Evolutionary conservation across 441 rosid species (phyloP).

Genomic region (Oxalis stricta): DNA sequence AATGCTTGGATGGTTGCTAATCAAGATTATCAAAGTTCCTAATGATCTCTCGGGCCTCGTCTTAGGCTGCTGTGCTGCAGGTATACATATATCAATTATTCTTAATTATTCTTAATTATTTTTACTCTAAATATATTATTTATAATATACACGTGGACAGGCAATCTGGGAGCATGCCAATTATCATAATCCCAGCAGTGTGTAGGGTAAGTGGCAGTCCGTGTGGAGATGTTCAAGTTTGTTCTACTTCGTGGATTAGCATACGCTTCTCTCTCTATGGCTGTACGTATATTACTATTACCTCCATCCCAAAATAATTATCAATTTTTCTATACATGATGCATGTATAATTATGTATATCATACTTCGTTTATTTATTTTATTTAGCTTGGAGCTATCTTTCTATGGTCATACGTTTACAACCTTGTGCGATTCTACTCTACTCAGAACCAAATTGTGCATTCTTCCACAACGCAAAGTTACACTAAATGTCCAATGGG

Average conservation of each 20-base stretch:
- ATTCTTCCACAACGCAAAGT: slow-evolving; percentile 3
- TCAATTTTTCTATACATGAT: no score
- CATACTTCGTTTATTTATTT: not conserved
- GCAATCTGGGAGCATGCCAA: slow-evolving; percentile 22
- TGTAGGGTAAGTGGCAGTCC: slow-evolving; percentile 23
- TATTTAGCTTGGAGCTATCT: slow-evolving; percentile 24
- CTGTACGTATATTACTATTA: slow-evolving; percentile 8
- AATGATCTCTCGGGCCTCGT: slow-evolving; percentile 15
- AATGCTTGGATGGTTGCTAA: slow-evolving; percentile 14
- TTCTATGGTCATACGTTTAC: slow-evolving; percentile 25
- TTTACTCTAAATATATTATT: no score
- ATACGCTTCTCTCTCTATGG: slow-evolving; percentile 32
- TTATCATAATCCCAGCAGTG: slow-evolving; percentile 24
- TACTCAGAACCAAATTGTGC: slow-evolving; percentile 1
- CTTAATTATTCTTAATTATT: no score
- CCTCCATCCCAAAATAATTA: not conserved
- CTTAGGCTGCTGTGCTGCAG: slow-evolving; percentile 26
- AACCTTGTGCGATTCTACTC: slow-evolving; percentile 22
- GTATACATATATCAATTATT: no score
- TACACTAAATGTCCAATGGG: slow-evolving; percentile 6
- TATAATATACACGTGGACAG: slow-evolving; percentile 6
- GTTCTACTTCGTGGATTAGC: slow-evolving; percentile 13
- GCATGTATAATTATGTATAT: no score
- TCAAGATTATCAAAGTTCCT: slow-evolving; percentile 18
- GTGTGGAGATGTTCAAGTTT: slow-evolving; percentile 15